Base-by-base conservation (phyloP, 257 asterid species). In the Scutellaria minor region DNA sequence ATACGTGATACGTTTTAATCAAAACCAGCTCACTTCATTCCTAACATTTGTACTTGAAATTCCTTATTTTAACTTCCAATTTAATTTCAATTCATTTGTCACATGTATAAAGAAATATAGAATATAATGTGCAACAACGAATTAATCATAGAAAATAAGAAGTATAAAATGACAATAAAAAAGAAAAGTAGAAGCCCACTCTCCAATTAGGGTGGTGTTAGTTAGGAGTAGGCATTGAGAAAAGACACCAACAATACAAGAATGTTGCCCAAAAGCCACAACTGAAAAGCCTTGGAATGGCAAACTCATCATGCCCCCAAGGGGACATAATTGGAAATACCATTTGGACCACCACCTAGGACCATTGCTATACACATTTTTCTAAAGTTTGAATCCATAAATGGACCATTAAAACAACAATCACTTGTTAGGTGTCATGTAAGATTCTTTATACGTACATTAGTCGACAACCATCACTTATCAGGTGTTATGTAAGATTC, bases 261-360 rank as follows among this genome's bases (percentile, higher is more conserved):
- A 75, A 79, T 79, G 83, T 65, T 74, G 73, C 56, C 70, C 79
- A 68, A 70, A 74, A 83, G 78, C 77, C 79, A 76, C 70, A 85
- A 77, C 66, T 67, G 63, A 79, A 68, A 70, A 75, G 79, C 82
- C 81, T 88, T 73, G 90, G 84, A 84, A 83, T 75, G 73, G 71
- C 79, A 79, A 87, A 85, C 65, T 63, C 80, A 77, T 74, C 71
- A 81, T 76, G 75, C 73, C 87, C 76, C 72, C 81, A 74, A 39
- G 78, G 84, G 79, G 79, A 78, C 82, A 76, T 71, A 68, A 76
- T 51, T 58, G 71, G 78, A 61, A 75, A 9, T 80, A 12, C 37
- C 75, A 66, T 65, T 65, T 81, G 84, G 37, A 31, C 37, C 37
- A 80, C 84, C 84, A 76, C 81, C 47, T 71, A 24, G 55, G 70